phyloP scores from a whole-genome alignment of 1,139 yeast species.

The Yamadazyma trypodendri region DNA sequence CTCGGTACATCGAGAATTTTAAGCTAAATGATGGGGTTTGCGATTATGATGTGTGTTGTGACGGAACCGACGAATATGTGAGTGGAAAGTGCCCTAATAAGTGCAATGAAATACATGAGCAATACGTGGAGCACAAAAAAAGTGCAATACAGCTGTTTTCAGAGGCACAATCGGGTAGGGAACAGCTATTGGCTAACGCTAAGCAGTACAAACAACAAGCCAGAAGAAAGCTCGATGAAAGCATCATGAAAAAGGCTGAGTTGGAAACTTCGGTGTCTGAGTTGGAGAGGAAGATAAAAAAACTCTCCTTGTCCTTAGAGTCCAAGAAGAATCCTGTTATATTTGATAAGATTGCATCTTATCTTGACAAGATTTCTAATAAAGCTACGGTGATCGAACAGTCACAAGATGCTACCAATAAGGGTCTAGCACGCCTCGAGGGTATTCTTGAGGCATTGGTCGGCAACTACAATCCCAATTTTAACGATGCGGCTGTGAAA shows the following conservation, averaged over 20 bases:
- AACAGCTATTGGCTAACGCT: slow-evolving; percentile 26
- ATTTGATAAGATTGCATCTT: slow-evolving; percentile 20
- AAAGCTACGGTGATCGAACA: slow-evolving; percentile 7
- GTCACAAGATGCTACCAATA: neutral
- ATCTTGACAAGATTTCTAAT: slow-evolving; percentile 13
- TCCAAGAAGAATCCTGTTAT: slow-evolving; percentile 15
- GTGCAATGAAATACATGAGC: slow-evolving; percentile 50
- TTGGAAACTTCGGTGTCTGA: slow-evolving; percentile 26
- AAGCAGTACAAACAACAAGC: slow-evolving; percentile 19
- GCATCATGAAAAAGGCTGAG: slow-evolving; percentile 8
- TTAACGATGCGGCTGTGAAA: slow-evolving; percentile 87
- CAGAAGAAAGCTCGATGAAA: slow-evolving; percentile 22
- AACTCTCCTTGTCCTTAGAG: slow-evolving; percentile 3
- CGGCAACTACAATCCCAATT: slow-evolving; percentile 77
- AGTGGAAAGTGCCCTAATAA: slow-evolving; percentile 52
- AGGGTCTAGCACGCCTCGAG: slow-evolving; percentile 32
- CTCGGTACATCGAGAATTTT: slow-evolving; percentile 56
- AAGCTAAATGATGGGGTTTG: slow-evolving; percentile 89
- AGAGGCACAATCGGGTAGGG: slow-evolving; percentile 24
- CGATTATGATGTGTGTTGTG: slow-evolving; percentile 88
- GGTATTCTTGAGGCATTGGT: slow-evolving; percentile 45
- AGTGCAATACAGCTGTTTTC: slow-evolving; percentile 17
- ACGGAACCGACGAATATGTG: slow-evolving; percentile 81
- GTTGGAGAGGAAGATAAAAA: slow-evolving; percentile 19
- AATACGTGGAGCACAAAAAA: slow-evolving; percentile 24